A percentile compares a stretch with the other conserved stretches of the same genome.
Evolutionary conservation across 2,329 filamentous ascomycete species (phyloP).

Genomic region (Trichoderma brevicompactum): DNA sequence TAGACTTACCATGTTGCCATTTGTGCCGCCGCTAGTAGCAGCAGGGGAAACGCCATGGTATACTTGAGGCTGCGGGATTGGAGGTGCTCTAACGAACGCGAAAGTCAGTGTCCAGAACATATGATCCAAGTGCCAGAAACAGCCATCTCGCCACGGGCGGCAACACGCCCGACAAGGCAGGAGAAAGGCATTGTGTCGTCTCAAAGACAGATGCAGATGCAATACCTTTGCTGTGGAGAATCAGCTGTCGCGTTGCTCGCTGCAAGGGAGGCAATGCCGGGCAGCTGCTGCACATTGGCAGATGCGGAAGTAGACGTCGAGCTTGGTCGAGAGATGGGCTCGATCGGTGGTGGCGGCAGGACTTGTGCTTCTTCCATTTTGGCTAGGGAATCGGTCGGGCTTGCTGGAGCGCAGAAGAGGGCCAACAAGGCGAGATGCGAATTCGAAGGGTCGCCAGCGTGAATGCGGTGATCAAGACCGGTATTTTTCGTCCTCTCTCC

Average conservation of each 20-base stretch:
- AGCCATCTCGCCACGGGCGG: background rate
- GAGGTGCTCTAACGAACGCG: conserved; percentile 18
- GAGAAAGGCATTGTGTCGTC: conserved; percentile 1
- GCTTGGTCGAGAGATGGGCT: conserved; percentile 55
- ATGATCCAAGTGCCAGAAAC: conserved; percentile 4
- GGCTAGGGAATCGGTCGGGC: conserved; percentile 31
- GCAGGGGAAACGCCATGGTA: conserved; percentile 42
- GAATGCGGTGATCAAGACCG: conserved; percentile 6
- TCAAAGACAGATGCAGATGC: background rate
- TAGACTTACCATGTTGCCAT: conserved; percentile 48
- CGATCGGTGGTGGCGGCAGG: conserved; percentile 47
- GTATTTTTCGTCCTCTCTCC: background rate
- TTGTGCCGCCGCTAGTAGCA: conserved; percentile 46
- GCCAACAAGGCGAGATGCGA: conserved; percentile 18
- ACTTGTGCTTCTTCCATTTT: conserved; percentile 54
- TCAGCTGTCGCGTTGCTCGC: conserved; percentile 45
- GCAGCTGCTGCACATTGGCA: conserved; percentile 49
- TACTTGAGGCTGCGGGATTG: conserved; percentile 24
- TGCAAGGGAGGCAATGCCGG: conserved; percentile 52
- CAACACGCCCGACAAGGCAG: background rate
- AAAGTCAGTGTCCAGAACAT: conserved; percentile 10
- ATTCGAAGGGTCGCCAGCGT: conserved; percentile 26
- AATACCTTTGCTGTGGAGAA: conserved; percentile 47
- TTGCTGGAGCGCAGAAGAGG: conserved; percentile 8
- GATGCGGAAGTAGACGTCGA: conserved; percentile 54